phyloP scores from a whole-genome alignment of 2,329 filamentous ascomycete species.

The Alternaria hordeiaustralica region DNA sequence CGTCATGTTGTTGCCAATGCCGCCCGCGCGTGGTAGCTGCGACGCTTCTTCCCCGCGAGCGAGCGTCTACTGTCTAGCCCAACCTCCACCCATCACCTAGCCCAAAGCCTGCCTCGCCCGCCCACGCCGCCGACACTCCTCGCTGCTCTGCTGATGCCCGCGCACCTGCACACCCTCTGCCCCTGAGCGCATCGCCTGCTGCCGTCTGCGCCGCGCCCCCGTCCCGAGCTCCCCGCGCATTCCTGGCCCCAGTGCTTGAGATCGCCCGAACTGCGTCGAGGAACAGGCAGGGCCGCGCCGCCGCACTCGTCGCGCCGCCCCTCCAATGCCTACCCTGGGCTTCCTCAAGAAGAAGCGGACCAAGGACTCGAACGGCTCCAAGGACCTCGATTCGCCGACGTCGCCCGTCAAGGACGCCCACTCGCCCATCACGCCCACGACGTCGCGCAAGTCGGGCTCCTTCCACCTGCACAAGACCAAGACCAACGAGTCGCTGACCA shows the following conservation, averaged over 20 bases:
- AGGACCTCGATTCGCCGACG: slow-evolving; percentile 70
- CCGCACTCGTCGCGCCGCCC: slow-evolving; percentile 28
- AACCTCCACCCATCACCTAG: slow-evolving; percentile 13
- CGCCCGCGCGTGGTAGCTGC: not conserved
- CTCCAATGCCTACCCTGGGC: slow-evolving; percentile 87
- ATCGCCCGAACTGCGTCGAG: slow-evolving; percentile 14
- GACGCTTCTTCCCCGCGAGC: slow-evolving; percentile 15
- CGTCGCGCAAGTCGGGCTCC: slow-evolving; percentile 41
- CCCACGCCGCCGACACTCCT: slow-evolving; percentile 10
- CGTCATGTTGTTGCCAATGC: slow-evolving; percentile 1
- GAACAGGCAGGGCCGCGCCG: slow-evolving; percentile 27
- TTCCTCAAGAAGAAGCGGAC: slow-evolving; percentile 99
- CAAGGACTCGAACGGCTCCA: slow-evolving; percentile 75
- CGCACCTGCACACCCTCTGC: slow-evolving; percentile 1
- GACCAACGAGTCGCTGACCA: slow-evolving; percentile 39
- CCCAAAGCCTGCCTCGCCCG: slow-evolving; percentile 3
- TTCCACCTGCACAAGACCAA: slow-evolving; percentile 38
- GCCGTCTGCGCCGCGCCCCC: slow-evolving; percentile 2
- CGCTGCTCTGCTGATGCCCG: not conserved
- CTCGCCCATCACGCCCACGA: slow-evolving; percentile 43
- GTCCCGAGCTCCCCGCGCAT: not conserved
- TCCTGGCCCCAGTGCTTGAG: slow-evolving; percentile 6
- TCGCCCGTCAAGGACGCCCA: slow-evolving; percentile 67
- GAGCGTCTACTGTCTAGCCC: slow-evolving; percentile 10
- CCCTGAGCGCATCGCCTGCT: slow-evolving; percentile 8